phyloP scores from a whole-genome alignment of 805 yeast genomes.

The Yarrowia sp. region DNA sequence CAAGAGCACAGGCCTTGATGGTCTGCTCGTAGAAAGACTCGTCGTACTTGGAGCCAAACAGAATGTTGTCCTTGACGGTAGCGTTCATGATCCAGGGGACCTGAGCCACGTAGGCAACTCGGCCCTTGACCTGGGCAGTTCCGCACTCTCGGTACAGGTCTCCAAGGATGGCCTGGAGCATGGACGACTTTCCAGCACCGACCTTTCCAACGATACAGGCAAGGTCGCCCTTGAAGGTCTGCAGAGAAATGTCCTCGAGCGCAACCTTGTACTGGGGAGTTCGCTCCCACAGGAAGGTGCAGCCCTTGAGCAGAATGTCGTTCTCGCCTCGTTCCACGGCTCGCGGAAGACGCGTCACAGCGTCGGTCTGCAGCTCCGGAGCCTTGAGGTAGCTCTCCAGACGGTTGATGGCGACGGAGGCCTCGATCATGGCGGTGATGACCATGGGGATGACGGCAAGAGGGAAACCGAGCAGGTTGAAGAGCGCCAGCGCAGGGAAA shows the following conservation, averaged over 20 bases:
- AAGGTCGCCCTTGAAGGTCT: constrained; percentile 74
- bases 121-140: constrained; percentile 66
- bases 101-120: constrained; percentile 83
- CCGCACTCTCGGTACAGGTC: constrained; percentile 78
- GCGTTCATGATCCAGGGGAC: constrained; percentile 98
- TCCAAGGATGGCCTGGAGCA: constrained; percentile 78
- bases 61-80: constrained; percentile 71
- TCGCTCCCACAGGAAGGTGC: constrained; percentile 57
- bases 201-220: constrained; percentile 87
- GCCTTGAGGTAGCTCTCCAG: constrained; percentile 68
- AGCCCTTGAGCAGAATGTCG: constrained; percentile 42
- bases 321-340: constrained; percentile 69
- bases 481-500: constrained; percentile 58
- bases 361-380: constrained; percentile 75
- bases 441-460: constrained; percentile 90
- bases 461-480: constrained; percentile 85
- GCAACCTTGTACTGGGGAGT: constrained; percentile 53
- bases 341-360: constrained; percentile 50
- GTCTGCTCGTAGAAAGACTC: constrained; percentile 52
- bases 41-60: constrained; percentile 61
- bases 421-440: constrained; percentile 79
- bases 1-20: constrained; percentile 63
- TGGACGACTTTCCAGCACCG: constrained; percentile 85
- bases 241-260: constrained; percentile 62
- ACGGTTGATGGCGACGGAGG: constrained; percentile 59